Percentiles rank a stretch among this genome's conserved stretches.
Conservation (phyloP, 1,284 basidiomycete genomes). For the Abortiporus biennis region DNA sequence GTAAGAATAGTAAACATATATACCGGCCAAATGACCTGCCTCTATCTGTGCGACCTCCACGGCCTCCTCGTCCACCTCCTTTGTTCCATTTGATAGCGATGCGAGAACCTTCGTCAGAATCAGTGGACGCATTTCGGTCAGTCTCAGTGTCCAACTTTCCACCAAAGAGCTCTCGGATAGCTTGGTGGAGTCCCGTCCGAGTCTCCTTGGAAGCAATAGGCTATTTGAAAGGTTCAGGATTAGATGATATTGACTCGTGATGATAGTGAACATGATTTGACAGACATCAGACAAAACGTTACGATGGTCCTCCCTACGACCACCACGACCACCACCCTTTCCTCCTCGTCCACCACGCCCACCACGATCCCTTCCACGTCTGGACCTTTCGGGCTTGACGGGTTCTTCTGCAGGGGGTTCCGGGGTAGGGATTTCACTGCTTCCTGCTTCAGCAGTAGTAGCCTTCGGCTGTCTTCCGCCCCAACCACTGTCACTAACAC, state of each 20-base stretch:
- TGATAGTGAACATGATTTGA: slow-evolving; percentile 17
- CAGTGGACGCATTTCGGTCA: slow-evolving; percentile 38
- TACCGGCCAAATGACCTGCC: slow-evolving; percentile 27
- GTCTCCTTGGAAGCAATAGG: slow-evolving; percentile 78
- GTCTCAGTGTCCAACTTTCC: slow-evolving; percentile 85
- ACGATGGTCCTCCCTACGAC: slow-evolving; percentile 55
- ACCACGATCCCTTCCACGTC: slow-evolving; percentile 36
- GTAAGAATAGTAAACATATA: neutral
- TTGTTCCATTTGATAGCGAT: slow-evolving; percentile 74
- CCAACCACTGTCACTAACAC: slow-evolving; percentile 66
- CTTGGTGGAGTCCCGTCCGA: slow-evolving; percentile 79
- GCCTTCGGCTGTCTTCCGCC: slow-evolving; percentile 36
- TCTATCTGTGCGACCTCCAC: slow-evolving; percentile 33
- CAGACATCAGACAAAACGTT: slow-evolving; percentile 77
- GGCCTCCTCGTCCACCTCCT: slow-evolving; percentile 36
- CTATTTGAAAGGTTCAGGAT: slow-evolving; percentile 32
- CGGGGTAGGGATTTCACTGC: slow-evolving; percentile 23
- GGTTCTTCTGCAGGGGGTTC: slow-evolving; percentile 15
- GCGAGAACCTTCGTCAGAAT: slow-evolving; percentile 57
- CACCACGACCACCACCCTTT: slow-evolving; percentile 36
- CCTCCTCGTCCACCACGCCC: slow-evolving; percentile 39
- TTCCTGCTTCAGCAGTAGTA: slow-evolving; percentile 13
- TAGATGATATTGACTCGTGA: slow-evolving; percentile 14
- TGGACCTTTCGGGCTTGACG: slow-evolving; percentile 25
- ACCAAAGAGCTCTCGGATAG: slow-evolving; percentile 74